Evolutionary conservation across 2,329 filamentous ascomycete genomes (phyloP).

Genomic region (Clarireedia monteithiana): DNA sequence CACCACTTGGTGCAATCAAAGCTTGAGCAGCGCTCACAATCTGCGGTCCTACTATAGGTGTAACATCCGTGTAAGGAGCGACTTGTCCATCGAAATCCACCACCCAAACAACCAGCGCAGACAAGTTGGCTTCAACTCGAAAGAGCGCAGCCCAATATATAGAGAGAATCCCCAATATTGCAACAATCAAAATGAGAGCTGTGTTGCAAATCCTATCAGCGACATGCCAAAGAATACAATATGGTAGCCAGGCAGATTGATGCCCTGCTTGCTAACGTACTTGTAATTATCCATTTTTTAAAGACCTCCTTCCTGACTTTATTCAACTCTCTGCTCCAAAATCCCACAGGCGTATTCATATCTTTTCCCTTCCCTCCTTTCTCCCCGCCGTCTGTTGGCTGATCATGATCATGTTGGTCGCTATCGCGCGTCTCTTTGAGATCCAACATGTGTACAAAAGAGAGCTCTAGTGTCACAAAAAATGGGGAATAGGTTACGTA

Average conservation of each 20-base stretch:
- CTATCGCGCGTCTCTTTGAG: neutral
- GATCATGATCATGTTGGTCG: neutral
- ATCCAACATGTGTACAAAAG: too few relatives aligned
- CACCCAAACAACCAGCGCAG: slow-evolving; percentile 44
- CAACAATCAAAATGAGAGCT: neutral
- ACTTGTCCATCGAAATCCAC: slow-evolving; percentile 54
- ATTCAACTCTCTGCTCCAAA: slow-evolving; percentile 18
- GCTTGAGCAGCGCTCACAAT: slow-evolving; percentile 39
- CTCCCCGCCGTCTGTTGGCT: neutral
- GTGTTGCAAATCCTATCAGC: neutral
- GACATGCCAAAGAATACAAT: neutral
- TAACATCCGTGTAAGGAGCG: slow-evolving; percentile 41
- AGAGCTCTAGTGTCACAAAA: too few relatives aligned
- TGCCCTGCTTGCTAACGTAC: slow-evolving; percentile 11
- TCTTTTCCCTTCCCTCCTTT: slow-evolving; percentile 12
- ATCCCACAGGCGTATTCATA: slow-evolving; percentile 13
- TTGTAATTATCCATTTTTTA: slow-evolving; percentile 19
- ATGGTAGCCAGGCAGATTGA: slow-evolving; percentile 31
- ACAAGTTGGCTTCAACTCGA: slow-evolving; percentile 40
- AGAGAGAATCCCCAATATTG: slow-evolving; percentile 37
- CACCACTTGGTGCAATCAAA: slow-evolving; percentile 25
- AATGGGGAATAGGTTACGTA: too few relatives aligned
- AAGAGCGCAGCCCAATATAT: slow-evolving; percentile 55
- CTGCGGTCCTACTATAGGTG: slow-evolving; percentile 48
- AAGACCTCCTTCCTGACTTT: slow-evolving; percentile 12